Evolutionary conservation across 208 protist genomes (phyloP).

Genomic region (Trypanosoma boissoni): DNA sequence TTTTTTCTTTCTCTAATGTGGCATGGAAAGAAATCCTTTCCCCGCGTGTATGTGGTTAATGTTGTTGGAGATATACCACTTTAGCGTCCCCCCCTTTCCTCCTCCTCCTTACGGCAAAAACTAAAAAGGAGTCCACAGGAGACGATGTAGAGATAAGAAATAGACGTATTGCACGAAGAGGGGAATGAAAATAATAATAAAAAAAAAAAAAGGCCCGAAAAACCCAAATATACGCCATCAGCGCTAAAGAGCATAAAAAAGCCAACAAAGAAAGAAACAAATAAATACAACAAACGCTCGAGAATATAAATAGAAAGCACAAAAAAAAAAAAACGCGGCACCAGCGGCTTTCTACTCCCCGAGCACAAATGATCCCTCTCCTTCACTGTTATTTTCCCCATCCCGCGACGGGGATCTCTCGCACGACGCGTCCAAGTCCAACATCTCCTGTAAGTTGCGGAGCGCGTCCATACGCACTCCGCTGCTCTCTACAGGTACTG

Average conservation of each 20-base stretch:
- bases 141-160: background rate
- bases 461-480: slow-evolving; percentile 53
- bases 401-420: slow-evolving; percentile 29
- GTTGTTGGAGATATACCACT: too few species aligned
- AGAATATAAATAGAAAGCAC: too few species aligned
- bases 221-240: background rate
- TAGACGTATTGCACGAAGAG: background rate
- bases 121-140: slow-evolving; percentile 5
- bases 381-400: slow-evolving; percentile 19
- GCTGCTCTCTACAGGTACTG: slow-evolving; percentile 12
- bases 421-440: slow-evolving; percentile 29
- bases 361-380: too few species aligned
- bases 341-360: background rate
- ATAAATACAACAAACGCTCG: background rate
- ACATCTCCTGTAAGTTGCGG: slow-evolving; percentile 51
- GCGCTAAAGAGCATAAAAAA: background rate
- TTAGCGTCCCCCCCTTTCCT: too few species aligned
- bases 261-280: background rate
- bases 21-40: background rate
- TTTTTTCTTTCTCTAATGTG: background rate
- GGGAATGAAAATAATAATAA: background rate
- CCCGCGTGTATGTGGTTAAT: too few species aligned
- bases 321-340: background rate
- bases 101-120: background rate
- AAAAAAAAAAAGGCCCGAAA: background rate